These are phyloP conservation scores for Orbilia ellipsospora DNA, from an alignment of 2,329 filamentous ascomycete genomes.

Conservation along the genomic window DNA sequence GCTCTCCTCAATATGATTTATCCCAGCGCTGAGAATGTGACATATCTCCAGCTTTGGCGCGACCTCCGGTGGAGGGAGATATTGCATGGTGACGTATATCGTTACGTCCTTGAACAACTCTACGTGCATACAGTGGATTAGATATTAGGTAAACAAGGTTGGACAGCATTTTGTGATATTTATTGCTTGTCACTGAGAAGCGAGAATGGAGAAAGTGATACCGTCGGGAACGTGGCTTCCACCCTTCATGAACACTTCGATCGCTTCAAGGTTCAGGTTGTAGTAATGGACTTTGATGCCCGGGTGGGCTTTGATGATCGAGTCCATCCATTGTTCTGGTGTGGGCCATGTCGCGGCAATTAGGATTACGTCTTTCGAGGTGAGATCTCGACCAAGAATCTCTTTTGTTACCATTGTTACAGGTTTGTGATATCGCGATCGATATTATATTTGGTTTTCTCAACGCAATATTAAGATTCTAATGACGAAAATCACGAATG, in stretches of 20 bases:
- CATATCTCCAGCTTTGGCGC: conserved; percentile 68
- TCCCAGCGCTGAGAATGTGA: conserved; percentile 69
- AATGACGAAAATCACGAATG: background rate
- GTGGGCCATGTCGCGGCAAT: conserved; percentile 32
- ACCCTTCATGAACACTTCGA: conserved; percentile 21
- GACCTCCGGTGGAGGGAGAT: conserved; percentile 64
- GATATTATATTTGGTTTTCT: no score
- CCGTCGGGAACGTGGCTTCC: conserved; percentile 40
- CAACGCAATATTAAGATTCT: no score
- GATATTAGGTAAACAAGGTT: no score
- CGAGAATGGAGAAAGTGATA: background rate
- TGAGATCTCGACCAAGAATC: conserved; percentile 30
- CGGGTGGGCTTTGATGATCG: conserved; percentile 29
- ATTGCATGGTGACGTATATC: conserved; percentile 64
- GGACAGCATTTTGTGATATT: no score
- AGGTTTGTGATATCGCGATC: no score
- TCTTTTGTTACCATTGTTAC: conserved; percentile 46
- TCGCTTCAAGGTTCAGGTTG: conserved; percentile 18
- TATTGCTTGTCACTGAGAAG: background rate
- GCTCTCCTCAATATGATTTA: conserved; percentile 66
- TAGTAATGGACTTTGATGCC: conserved; percentile 40
- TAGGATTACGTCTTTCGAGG: conserved; percentile 38
- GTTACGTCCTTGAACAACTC: conserved; percentile 64
- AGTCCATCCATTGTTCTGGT: conserved; percentile 33
- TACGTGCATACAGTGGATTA: background rate